These are phyloP conservation scores for Plasmodium vivax DNA, from an alignment of 169 alveolate species.

Conservation along the genomic window DNA sequence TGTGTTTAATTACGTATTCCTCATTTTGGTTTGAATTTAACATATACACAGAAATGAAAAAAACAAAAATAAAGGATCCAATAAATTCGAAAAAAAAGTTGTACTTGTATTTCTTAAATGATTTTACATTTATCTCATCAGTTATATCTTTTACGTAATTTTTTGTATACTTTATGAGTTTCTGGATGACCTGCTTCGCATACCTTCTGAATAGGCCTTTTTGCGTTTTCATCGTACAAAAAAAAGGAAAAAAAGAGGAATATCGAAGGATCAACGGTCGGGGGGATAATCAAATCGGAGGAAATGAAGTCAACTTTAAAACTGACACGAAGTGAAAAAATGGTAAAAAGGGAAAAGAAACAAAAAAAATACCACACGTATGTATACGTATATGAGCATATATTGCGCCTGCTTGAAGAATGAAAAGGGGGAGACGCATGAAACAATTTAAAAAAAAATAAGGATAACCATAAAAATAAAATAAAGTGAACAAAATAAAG, in stretches of 20 bases:
- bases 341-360: neutral
- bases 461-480: neutral
- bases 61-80: slow-evolving; percentile 70
- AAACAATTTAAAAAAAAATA: neutral
- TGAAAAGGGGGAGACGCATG: neutral
- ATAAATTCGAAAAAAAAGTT: slow-evolving; percentile 65
- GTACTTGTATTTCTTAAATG: slow-evolving; percentile 61
- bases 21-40: slow-evolving; percentile 60
- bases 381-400: neutral
- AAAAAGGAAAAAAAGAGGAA: slow-evolving; percentile 4
- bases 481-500: neutral
- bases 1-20: slow-evolving; percentile 57
- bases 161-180: slow-evolving; percentile 4
- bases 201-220: slow-evolving; percentile 21
- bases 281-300: neutral
- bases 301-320: slow-evolving; percentile 2
- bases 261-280: neutral
- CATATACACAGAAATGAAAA: slow-evolving; percentile 58
- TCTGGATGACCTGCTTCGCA: slow-evolving; percentile 1
- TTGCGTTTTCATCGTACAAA: slow-evolving; percentile 49
- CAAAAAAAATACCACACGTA: neutral
- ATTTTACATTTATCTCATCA: slow-evolving; percentile 68
- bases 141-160: slow-evolving; percentile 43
- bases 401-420: neutral
- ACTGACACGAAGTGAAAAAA: neutral